Evolutionary conservation across 495 filamentous ascomycete species (phyloP).

Genomic region (Jackrogersella minutella): DNA sequence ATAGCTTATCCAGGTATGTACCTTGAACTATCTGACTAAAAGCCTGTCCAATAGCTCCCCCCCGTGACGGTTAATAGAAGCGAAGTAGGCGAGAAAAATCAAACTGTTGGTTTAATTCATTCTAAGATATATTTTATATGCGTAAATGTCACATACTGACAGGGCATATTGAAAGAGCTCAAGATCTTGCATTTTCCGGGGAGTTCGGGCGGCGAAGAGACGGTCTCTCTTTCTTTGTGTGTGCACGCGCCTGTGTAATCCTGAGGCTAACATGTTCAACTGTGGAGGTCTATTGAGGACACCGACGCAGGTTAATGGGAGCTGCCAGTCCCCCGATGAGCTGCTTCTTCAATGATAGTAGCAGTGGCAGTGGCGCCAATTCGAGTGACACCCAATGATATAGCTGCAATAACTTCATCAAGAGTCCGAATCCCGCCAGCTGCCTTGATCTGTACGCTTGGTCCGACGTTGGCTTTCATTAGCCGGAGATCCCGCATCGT

Average conservation of each 20-base stretch:
- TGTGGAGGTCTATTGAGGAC: conserved; percentile 7
- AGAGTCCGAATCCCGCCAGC: conserved; percentile 61
- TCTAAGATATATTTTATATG: too few species aligned
- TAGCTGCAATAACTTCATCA: conserved; percentile 54
- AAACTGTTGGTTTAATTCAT: too few species aligned
- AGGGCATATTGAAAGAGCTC: too few species aligned
- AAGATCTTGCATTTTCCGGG: too few species aligned
- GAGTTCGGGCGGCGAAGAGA: too few species aligned
- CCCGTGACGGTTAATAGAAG: too few species aligned
- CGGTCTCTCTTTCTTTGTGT: neutral
- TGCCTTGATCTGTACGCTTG: conserved; percentile 63
- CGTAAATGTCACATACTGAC: too few species aligned
- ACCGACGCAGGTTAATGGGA: conserved; percentile 47
- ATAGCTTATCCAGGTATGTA: too few species aligned
- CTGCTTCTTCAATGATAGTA: conserved; percentile 63
- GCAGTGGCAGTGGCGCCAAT: conserved; percentile 64
- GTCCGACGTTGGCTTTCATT: conserved; percentile 58
- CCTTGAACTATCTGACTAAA: too few species aligned
- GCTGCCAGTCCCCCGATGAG: conserved; percentile 56
- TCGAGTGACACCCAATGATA: conserved; percentile 51
- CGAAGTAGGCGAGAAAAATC: too few species aligned
- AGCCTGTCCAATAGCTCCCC: too few species aligned
- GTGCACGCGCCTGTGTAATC: too few species aligned
- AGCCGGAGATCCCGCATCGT: conserved; percentile 59
- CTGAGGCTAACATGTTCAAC: neutral